Evolutionary conservation across 257 asterid genomes (phyloP).

Genomic region (Jasminum sambac): DNA sequence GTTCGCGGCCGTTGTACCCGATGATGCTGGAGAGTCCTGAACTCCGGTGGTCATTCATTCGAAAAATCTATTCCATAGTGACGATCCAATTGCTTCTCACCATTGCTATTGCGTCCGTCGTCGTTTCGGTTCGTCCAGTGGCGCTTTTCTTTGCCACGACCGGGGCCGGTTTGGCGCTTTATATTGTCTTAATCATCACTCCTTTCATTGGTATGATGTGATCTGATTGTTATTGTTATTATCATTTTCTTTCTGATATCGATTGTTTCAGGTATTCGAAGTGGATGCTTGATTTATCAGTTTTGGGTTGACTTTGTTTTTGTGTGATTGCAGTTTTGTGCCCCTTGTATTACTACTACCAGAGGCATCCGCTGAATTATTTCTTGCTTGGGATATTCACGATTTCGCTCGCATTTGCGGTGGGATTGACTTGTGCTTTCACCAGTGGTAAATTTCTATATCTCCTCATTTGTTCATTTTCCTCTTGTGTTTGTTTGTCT

Average conservation of each 20-base stretch:
- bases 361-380: conserved; percentile 78
- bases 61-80: conserved; percentile 64
- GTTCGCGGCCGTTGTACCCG: conserved; percentile 50
- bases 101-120: conserved; percentile 55
- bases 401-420: conserved; percentile 55
- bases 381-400: conserved; percentile 80
- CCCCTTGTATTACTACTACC: conserved; percentile 67
- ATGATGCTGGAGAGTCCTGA: conserved; percentile 68
- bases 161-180: conserved; percentile 58
- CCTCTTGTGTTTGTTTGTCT: neutral
- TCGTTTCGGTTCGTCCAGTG: conserved; percentile 53
- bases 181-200: conserved; percentile 52
- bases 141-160: conserved; percentile 52
- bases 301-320: conserved; percentile 11
- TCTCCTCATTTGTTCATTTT: neutral
- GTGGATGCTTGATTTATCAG: neutral
- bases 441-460: conserved; percentile 49
- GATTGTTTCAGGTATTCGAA: neutral
- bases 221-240: neutral
- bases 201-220: conserved; percentile 52
- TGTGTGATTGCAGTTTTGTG: conserved; percentile 53
- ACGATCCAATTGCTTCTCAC: conserved; percentile 66
- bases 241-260: neutral
- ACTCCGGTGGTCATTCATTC: conserved; percentile 77
- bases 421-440: conserved; percentile 81